phyloP scores from a whole-genome alignment of 805 yeast genomes.

The Millerago galiae region DNA sequence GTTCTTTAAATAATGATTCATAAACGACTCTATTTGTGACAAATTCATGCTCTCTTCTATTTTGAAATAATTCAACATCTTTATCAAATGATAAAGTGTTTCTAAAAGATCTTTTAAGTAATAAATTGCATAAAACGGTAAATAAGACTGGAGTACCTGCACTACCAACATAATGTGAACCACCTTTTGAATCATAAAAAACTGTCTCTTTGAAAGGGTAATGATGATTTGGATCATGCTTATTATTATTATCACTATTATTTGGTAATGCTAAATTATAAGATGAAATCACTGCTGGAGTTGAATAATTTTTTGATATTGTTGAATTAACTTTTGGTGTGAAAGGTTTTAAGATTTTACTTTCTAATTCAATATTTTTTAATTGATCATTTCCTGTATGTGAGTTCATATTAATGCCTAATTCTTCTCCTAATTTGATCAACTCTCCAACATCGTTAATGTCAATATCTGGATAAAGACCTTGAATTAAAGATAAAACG shows the following conservation, averaged over 20 bases:
- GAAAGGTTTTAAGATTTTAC: conserved; percentile 18
- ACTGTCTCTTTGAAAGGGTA: conserved; percentile 22
- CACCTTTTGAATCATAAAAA: conserved; percentile 38
- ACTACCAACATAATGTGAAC: conserved; percentile 41
- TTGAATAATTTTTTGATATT: not conserved
- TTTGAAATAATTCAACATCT: conserved; percentile 19
- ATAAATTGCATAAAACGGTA: conserved; percentile 36
- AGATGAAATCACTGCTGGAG: not conserved
- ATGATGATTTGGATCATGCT: not conserved
- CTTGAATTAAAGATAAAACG: conserved; percentile 31
- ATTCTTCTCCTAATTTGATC: conserved; percentile 23
- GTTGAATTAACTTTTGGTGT: conserved; percentile 9
- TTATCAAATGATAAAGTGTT: conserved; percentile 32
- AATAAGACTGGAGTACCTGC: conserved; percentile 39
- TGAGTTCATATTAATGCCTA: conserved; percentile 18
- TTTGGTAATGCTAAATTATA: not conserved
- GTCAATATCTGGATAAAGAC: conserved; percentile 39
- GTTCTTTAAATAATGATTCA: conserved; percentile 10
- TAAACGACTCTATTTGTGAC: conserved; percentile 7
- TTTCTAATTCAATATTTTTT: conserved; percentile 14
- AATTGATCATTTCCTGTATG: conserved; percentile 8
- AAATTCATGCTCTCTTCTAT: conserved; percentile 8
- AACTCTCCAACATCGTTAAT: conserved; percentile 36
- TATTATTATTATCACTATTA: too few species aligned
- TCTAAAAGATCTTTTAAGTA: conserved; percentile 28